Percentiles rank a stretch among this genome's conserved stretches.
Evolutionary conservation across 1,284 basidiomycete species (phyloP).

Genomic region (Rhodotorula sp.): DNA sequence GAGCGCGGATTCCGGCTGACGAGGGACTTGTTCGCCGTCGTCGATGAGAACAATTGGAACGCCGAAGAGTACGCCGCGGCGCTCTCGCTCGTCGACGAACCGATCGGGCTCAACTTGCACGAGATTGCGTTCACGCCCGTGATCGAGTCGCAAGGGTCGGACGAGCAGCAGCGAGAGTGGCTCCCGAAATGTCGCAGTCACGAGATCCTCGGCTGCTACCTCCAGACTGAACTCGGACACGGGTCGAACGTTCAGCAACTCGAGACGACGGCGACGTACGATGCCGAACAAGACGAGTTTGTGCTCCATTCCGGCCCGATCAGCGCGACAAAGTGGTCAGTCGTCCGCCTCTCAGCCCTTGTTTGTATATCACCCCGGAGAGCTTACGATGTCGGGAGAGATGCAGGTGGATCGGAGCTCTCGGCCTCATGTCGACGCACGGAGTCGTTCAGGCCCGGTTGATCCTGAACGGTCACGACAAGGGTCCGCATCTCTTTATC

Average conservation of each 20-base stretch:
- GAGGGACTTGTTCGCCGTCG: conserved; percentile 61
- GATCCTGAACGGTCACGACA: conserved; percentile 64
- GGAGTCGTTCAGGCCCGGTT: conserved; percentile 75
- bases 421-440: conserved; percentile 73
- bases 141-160: conserved; percentile 30
- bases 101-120: conserved; percentile 59
- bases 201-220: conserved; percentile 50
- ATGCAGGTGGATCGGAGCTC: conserved; percentile 70
- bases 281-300: conserved; percentile 66
- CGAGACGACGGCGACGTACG: conserved; percentile 76
- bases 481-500: conserved; percentile 76
- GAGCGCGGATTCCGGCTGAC: conserved; percentile 57
- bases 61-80: conserved; percentile 51
- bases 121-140: conserved; percentile 50
- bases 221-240: conserved; percentile 60
- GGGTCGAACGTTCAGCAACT: conserved; percentile 67
- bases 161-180: conserved; percentile 52
- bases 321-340: conserved; percentile 80
- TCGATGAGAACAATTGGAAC: conserved; percentile 59
- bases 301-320: conserved; percentile 73
- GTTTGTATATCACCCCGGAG: no score
- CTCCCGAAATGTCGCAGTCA: conserved; percentile 48
- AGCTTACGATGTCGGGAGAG: not conserved
- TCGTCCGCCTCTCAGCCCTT: conserved; percentile 41
- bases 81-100: conserved; percentile 55